Percentiles rank a stretch among this genome's conserved stretches.
Evolutionary conservation across 805 yeast genomes (phyloP).

Genomic region (Metschnikowia henanensis): DNA sequence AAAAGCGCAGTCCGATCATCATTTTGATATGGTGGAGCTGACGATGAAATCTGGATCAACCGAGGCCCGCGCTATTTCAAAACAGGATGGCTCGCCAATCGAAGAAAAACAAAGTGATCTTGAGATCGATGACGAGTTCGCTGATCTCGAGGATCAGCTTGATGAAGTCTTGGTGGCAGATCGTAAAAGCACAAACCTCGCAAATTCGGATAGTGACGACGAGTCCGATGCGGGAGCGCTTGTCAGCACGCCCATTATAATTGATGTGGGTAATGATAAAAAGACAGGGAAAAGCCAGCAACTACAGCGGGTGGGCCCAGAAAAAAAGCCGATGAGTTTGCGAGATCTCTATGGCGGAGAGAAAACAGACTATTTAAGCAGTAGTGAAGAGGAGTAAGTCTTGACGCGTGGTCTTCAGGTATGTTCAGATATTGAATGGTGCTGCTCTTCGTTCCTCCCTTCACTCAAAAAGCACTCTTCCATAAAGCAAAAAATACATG

Average conservation of each 20-base stretch:
- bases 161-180: slow-evolving; percentile 38
- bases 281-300: slow-evolving; percentile 5
- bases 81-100: not conserved
- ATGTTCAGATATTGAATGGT: too few relatives aligned
- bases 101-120: slow-evolving; percentile 9
- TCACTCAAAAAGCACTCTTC: not conserved
- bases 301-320: slow-evolving; percentile 3
- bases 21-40: too few relatives aligned
- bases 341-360: slow-evolving; percentile 36
- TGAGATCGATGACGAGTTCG: slow-evolving; percentile 41
- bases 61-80: too few relatives aligned
- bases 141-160: slow-evolving; percentile 43
- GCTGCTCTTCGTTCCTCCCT: too few relatives aligned
- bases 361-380: slow-evolving; percentile 25
- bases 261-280: slow-evolving; percentile 27
- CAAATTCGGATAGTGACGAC: slow-evolving; percentile 22
- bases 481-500: too few relatives aligned
- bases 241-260: slow-evolving; percentile 25
- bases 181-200: slow-evolving; percentile 14
- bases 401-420: too few relatives aligned
- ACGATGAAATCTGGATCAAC: too few relatives aligned
- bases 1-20: too few relatives aligned
- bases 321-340: slow-evolving; percentile 38
- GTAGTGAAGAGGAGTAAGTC: slow-evolving; percentile 37
- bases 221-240: slow-evolving; percentile 27